Conservation (phyloP, 768 basidiomycete species). For the Leccinum subtestaceum region DNA sequence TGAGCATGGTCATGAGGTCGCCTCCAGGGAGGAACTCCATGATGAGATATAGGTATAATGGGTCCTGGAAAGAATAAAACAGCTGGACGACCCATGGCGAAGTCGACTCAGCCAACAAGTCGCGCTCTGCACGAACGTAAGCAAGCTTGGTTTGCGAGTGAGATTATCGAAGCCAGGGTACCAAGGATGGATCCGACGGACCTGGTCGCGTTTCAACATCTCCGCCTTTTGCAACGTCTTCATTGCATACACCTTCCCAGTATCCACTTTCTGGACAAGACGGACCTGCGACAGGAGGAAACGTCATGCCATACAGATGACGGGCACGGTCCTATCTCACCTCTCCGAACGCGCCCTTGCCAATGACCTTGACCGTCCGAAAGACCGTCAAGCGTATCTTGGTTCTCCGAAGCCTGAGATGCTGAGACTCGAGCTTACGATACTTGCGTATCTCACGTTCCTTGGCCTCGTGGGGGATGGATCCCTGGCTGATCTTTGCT, state of each 20-base stretch:
- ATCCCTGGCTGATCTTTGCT: constrained; percentile 75
- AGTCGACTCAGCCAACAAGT: constrained; percentile 94
- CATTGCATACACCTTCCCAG: constrained; percentile 98
- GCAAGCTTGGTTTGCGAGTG: constrained; percentile 61
- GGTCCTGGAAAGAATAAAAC: constrained; percentile 98
- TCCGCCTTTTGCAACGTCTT: constrained; percentile 97
- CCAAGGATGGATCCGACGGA: constrained; percentile 32
- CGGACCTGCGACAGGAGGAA: constrained; percentile 58
- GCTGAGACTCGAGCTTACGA: constrained; percentile 83
- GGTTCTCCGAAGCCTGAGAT: constrained; percentile 88
- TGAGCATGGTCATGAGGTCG: constrained; percentile 99
- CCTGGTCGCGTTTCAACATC: constrained; percentile 99
- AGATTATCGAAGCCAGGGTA: constrained; percentile 1
- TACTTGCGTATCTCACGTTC: constrained; percentile 85
- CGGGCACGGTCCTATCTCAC: constrained; percentile 39
- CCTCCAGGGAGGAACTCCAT: constrained; percentile 93
- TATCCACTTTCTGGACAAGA: constrained; percentile 94
- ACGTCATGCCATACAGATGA: neutral
- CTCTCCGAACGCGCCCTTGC: constrained; percentile 98
- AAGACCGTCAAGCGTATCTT: constrained; percentile 94
- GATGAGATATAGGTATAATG: constrained; percentile 92
- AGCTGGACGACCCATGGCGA: constrained; percentile 97
- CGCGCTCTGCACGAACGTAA: constrained; percentile 95
- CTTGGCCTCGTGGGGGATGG: constrained; percentile 76
- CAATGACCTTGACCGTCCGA: constrained; percentile 96